Percentiles rank a stretch among this genome's conserved stretches.
Conservation (phyloP, 192 early-diverging fungal genomes). For the Coemansia sp. region DNA sequence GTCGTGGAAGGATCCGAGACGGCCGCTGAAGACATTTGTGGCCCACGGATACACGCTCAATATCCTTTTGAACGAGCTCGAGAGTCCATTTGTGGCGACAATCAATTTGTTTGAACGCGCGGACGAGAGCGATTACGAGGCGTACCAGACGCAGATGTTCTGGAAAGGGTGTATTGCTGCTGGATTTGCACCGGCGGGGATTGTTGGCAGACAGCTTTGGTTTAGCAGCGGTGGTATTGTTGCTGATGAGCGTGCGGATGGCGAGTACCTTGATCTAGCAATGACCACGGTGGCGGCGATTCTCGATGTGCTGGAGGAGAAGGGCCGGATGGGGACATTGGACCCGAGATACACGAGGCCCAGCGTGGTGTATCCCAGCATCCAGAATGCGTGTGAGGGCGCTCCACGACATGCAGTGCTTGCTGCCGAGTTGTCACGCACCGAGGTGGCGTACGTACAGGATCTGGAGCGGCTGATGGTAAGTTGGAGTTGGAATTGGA, state of each 20-base stretch:
- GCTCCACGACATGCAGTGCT: conserved; percentile 29
- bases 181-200: conserved; percentile 13
- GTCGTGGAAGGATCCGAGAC: conserved; percentile 25
- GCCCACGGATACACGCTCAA: conserved; percentile 51
- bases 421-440: conserved; percentile 42
- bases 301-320: conserved; percentile 34
- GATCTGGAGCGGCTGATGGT: conserved; percentile 46
- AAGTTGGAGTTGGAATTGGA: conserved; percentile 1
- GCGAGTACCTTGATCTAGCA: conserved; percentile 27
- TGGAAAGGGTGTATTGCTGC: conserved; percentile 48
- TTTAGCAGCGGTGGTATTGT: conserved; percentile 7
- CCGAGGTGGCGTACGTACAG: conserved; percentile 52
- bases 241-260: conserved; percentile 9
- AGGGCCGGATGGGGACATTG: conserved; percentile 16
- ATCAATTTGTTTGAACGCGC: conserved; percentile 37
- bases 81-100: conserved; percentile 52
- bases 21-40: conserved; percentile 39
- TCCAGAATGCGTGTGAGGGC: conserved; percentile 9
- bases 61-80: conserved; percentile 51
- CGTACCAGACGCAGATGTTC: conserved; percentile 39
- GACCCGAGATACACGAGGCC: conserved; percentile 42
- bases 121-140: conserved; percentile 19
- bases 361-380: conserved; percentile 38
- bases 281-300: conserved; percentile 27
- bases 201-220: conserved; percentile 5